Evolutionary conservation across 2,329 filamentous ascomycete species (phyloP).

Genomic region (Xylariomycetidae sp.): DNA sequence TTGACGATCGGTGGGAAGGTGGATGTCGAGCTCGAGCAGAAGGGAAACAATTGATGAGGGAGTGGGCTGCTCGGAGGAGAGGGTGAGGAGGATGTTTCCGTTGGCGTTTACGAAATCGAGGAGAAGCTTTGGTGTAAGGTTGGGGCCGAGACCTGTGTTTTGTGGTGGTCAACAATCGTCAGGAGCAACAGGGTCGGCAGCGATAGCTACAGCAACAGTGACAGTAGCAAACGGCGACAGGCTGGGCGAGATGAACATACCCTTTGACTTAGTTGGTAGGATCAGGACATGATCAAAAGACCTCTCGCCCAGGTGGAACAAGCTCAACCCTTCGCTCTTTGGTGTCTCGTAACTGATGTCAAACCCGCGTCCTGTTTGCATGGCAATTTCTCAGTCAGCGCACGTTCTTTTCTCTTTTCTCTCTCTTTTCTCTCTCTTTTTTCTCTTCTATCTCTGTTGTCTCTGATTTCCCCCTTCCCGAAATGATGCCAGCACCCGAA

Average conservation of each 20-base stretch:
- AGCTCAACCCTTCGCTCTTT: constrained; percentile 68
- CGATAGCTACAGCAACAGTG: background rate
- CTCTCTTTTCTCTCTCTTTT: no score
- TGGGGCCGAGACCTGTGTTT: constrained; percentile 73
- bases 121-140: constrained; percentile 78
- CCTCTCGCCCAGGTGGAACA: constrained; percentile 84
- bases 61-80: constrained; percentile 67
- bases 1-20: constrained; percentile 79
- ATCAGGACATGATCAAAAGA: constrained; percentile 88
- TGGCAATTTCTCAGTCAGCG: no score
- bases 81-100: constrained; percentile 84
- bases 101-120: constrained; percentile 88
- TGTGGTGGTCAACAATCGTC: no score
- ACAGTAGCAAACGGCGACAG: background rate
- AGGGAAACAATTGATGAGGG: constrained; percentile 72
- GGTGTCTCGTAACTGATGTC: constrained; percentile 76
- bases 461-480: no score
- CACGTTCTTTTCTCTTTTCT: no score
- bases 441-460: no score
- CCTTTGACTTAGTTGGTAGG: constrained; percentile 86
- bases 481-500: no score
- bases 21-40: constrained; percentile 83
- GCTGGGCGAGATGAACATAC: constrained; percentile 36
- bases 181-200: background rate
- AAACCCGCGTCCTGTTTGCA: constrained; percentile 69